phyloP scores from a whole-genome alignment of 148 eudicot genomes.

The Rhododendron griersonianum region DNA sequence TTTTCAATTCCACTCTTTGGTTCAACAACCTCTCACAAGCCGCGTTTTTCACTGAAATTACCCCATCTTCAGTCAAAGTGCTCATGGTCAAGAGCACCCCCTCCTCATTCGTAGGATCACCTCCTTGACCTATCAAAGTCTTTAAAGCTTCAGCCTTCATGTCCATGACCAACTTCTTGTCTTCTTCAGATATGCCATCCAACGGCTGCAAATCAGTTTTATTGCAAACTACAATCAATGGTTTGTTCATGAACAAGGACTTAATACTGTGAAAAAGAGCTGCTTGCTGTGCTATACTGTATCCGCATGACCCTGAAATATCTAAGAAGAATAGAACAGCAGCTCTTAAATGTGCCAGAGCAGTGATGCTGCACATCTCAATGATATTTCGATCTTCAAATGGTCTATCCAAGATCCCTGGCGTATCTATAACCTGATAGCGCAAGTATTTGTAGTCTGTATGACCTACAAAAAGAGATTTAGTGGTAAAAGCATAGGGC shows the following conservation, averaged over 20 bases:
- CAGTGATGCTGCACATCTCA: constrained; percentile 93
- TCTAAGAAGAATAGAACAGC: constrained; percentile 89
- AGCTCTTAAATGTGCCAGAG: constrained; percentile 81
- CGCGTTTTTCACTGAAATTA: not conserved
- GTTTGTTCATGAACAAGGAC: constrained; percentile 91
- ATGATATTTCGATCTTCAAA: constrained; percentile 40
- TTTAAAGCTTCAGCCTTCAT: constrained; percentile 85
- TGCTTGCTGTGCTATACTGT: constrained; percentile 81
- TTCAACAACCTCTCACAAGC: constrained; percentile 57
- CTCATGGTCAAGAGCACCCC: not conserved
- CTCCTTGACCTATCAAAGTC: constrained; percentile 74
- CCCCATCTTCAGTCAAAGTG: not conserved
- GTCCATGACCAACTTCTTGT: constrained; percentile 72
- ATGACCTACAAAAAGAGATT: constrained; percentile 92
- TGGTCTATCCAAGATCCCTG: constrained; percentile 80
- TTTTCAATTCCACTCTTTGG: constrained; percentile 59
- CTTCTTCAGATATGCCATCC: constrained; percentile 68
- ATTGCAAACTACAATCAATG: constrained; percentile 70
- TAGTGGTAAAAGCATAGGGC: constrained; percentile 94
- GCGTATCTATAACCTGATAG: constrained; percentile 93
- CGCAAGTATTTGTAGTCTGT: constrained; percentile 86
- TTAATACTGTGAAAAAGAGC: constrained; percentile 85
- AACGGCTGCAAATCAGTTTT: constrained; percentile 85
- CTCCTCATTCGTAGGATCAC: constrained; percentile 58
- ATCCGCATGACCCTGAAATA: constrained; percentile 84